A percentile compares a stretch with the other conserved stretches of the same genome.
These are phyloP conservation scores for Lactarius evosmus DNA, from an alignment of 768 basidiomycete genomes.

Conservation along the genomic window DNA sequence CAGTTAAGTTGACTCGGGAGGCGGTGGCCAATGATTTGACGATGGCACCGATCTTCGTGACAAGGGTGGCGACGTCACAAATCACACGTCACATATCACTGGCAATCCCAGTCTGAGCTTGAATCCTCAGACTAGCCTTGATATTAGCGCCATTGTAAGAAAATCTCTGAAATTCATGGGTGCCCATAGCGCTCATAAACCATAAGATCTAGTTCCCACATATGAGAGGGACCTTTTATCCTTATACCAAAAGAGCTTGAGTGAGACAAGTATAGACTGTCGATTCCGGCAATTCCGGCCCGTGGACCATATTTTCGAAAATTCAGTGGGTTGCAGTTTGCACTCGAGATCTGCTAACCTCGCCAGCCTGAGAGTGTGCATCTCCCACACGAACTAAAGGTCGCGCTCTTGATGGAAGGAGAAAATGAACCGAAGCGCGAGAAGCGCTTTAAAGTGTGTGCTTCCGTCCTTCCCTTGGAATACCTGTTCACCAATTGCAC, in stretches of 20 bases:
- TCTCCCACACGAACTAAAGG: neutral
- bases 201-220: too few species aligned
- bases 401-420: conserved; percentile 15
- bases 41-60: neutral
- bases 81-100: neutral
- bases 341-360: neutral
- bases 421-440: conserved; percentile 32
- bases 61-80: neutral
- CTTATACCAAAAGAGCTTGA: too few species aligned
- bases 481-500: neutral
- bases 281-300: neutral
- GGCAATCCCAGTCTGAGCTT: neutral
- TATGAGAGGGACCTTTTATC: too few species aligned
- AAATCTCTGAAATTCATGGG: too few species aligned
- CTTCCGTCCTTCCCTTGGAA: neutral
- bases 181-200: too few species aligned
- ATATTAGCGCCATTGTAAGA: too few species aligned
- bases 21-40: neutral
- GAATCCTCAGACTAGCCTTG: too few species aligned
- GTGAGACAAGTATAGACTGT: too few species aligned
- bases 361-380: neutral
- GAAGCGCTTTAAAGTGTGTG: conserved; percentile 51
- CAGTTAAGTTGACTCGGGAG: neutral
- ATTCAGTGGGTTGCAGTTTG: neutral
- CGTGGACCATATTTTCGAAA: neutral